Conservation (phyloP, 2,329 filamentous ascomycete genomes). For the Cordyceps javanica region DNA sequence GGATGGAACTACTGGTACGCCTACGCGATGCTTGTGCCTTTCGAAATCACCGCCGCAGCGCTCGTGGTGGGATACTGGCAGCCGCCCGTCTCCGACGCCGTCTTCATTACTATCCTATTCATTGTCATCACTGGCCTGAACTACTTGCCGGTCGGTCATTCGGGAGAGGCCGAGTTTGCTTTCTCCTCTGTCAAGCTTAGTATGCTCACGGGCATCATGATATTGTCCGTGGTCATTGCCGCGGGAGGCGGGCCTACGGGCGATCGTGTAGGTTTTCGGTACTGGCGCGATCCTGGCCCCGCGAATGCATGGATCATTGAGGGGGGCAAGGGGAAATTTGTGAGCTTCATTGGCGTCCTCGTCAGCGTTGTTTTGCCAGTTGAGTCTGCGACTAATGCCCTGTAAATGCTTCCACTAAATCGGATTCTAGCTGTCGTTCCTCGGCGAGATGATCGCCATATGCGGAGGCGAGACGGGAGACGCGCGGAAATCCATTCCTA, state of each 20-base stretch:
- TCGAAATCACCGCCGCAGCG: not conserved
- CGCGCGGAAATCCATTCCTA: not conserved
- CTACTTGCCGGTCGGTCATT: slow-evolving; percentile 2
- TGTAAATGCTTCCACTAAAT: not conserved
- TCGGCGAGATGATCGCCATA: slow-evolving; percentile 3
- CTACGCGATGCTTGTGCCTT: not conserved
- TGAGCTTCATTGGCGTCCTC: not conserved
- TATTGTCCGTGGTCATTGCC: not conserved
- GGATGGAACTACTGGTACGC: slow-evolving; percentile 8
- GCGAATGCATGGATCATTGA: not conserved
- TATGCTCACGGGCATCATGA: not conserved
- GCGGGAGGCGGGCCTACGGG: not conserved
- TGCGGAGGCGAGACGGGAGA: slow-evolving; percentile 4
- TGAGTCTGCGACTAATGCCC: not conserved
- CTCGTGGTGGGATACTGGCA: slow-evolving; percentile 1
- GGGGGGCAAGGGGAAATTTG: not conserved
- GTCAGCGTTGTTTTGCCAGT: not conserved
- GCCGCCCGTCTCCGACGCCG: not conserved
- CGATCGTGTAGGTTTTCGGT: not conserved
- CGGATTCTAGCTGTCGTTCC: not conserved
- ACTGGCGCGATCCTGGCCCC: slow-evolving; percentile 3
- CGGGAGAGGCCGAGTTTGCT: slow-evolving; percentile 1
- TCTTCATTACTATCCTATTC: not conserved
- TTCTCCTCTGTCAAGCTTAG: not conserved
- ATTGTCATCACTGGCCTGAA: not conserved